These are phyloP conservation scores for Radiomyces spectabilis DNA, from an alignment of 192 early-diverging fungal genomes.

Conservation along the genomic window DNA sequence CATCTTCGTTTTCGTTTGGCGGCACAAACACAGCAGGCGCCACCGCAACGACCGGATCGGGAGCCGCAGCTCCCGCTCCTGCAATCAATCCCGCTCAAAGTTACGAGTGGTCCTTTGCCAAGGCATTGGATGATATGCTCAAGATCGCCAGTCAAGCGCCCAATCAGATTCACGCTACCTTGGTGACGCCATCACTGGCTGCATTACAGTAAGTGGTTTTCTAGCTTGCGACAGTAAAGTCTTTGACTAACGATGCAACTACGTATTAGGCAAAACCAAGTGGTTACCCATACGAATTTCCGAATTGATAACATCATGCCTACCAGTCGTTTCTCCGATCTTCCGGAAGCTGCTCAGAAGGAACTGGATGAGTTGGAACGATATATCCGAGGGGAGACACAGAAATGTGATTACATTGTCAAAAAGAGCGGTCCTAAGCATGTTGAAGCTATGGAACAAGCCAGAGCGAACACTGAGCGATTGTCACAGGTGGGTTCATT, in stretches of 20 bases:
- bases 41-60: no score
- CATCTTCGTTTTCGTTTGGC: neutral
- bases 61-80: neutral
- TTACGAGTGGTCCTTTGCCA: no score
- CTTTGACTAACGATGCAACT: neutral
- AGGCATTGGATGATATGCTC: neutral
- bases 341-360: slow-evolving; percentile 18
- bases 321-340: slow-evolving; percentile 13
- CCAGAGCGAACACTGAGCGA: neutral
- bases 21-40: neutral
- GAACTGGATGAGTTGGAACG: slow-evolving; percentile 22
- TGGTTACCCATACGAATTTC: slow-evolving; percentile 13
- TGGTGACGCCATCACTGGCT: neutral
- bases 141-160: neutral
- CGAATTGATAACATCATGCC: slow-evolving; percentile 16
- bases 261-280: slow-evolving; percentile 10
- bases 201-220: slow-evolving; percentile 1
- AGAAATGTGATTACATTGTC: slow-evolving; percentile 19
- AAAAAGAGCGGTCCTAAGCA: slow-evolving; percentile 12
- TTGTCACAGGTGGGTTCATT: slow-evolving; percentile 9
- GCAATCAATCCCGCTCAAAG: neutral
- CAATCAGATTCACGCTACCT: neutral
- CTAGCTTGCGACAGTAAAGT: neutral
- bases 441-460: slow-evolving; percentile 4
- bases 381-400: slow-evolving; percentile 15